Conservation (phyloP, 2,329 filamentous ascomycete genomes). For the Fusarium sp. region DNA sequence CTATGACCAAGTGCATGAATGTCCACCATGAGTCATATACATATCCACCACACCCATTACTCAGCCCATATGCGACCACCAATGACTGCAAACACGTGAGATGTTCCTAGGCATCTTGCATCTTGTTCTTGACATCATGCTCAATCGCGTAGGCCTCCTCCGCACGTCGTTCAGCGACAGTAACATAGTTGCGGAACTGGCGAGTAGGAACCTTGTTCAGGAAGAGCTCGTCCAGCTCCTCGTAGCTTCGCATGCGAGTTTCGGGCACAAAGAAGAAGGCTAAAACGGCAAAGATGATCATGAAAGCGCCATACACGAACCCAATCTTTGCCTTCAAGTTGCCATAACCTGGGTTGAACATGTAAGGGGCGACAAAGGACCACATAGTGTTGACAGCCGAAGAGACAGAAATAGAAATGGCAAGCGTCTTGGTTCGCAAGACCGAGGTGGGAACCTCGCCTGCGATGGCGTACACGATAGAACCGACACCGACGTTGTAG, state of each 20-base stretch:
- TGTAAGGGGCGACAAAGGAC: conserved; percentile 65
- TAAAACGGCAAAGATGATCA: conserved; percentile 53
- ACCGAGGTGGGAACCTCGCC: conserved; percentile 62
- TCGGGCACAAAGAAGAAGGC: conserved; percentile 67
- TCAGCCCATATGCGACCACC: no score
- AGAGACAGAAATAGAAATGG: conserved; percentile 60
- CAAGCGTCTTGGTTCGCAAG: conserved; percentile 61
- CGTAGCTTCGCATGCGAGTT: conserved; percentile 52
- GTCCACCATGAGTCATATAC: no score
- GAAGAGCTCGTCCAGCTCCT: conserved; percentile 52
- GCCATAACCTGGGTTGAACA: conserved; percentile 53
- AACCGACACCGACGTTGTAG: conserved; percentile 59
- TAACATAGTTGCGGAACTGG: conserved; percentile 45
- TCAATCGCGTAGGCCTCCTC: conserved; percentile 46
- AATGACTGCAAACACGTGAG: no score
- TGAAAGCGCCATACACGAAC: conserved; percentile 58
- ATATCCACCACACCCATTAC: no score
- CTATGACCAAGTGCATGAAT: no score
- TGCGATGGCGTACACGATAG: conserved; percentile 60
- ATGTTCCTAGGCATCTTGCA: not conserved
- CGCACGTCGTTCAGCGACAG: conserved; percentile 45
- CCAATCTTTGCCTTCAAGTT: conserved; percentile 60
- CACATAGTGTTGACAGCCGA: conserved; percentile 60
- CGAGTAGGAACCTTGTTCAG: conserved; percentile 45
- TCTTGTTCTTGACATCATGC: not conserved